Base-by-base conservation (phyloP, 2,329 filamentous ascomycete genomes). In the Colletotrichum limetticola region DNA sequence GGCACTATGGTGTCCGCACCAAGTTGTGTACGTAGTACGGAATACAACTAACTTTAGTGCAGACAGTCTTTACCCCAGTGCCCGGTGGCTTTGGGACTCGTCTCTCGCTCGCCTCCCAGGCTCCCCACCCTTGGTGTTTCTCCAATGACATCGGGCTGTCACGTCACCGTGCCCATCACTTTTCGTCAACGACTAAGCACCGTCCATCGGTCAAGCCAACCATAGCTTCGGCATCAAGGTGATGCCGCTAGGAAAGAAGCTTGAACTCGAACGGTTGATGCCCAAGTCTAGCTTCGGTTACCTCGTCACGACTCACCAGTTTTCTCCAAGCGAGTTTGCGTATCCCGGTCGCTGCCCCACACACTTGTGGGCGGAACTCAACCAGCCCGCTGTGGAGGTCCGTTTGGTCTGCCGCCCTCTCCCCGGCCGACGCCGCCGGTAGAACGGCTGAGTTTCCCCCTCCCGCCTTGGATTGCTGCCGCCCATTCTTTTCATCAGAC, bases 361-460 rank as follows among this genome's bases (percentile, higher is more conserved):
- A 59, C 49, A 70, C 12, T 19, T 66, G 42, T 61, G 60, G 66
- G 61, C 66, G 55, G 66, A 65, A 72, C 60, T 57, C 70, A 52
- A 61, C 60, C 60, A 72, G 56, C 60, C 70, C 60, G 70, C 70
- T 72, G 66, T 70, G 70, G 70, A 72, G 66, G 66, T 62, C 70
- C 70, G 66, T 72, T 70, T 72, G 66, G 60, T 57, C 64, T 61
- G 66, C 70, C 70, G 70, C 61, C 58, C 37, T 35, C 66, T 60
- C 55, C 66, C 70, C 66, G 59, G 30, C 53, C 66, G 60, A 64
- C 56, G 28, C 59, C 59, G 59, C 66, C 66, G 59, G 70, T 55
- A 69, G 70, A 72, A 61, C 60, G 70, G 66, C 66, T 70, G 70
- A 66, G 66, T 60, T 65, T 42, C 58, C 30, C 62, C 46, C 66